Base-by-base conservation (phyloP, 768 basidiomycete genomes). In the Pholiota molesta region DNA sequence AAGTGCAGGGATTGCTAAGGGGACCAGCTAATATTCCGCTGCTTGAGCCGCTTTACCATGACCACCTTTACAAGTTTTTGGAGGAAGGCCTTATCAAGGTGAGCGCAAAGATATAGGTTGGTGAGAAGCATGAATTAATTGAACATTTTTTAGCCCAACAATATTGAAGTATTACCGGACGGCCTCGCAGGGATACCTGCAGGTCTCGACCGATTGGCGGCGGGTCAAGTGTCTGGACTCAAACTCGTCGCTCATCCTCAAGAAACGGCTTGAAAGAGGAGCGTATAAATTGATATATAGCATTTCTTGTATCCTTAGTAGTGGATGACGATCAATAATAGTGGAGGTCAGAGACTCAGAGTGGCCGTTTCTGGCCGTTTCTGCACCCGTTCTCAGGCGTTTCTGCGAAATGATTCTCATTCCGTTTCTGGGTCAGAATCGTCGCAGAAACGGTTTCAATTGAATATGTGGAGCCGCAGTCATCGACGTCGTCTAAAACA, bases 171-270 rank as follows among this genome's bases (percentile, higher is more conserved):
- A 17, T 55, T 86, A 3, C 74, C 76, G 0, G 72, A 73, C 37
- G 84, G 84, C 10, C 70, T 86, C 17, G 73, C 69, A 45, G 83
- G 79, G 11, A 78, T 85, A 47, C 66, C 69, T 37, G 71, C 72
- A 19, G 84, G 77, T 14, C 66, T 85, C 56, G 73, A 73, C 62
- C 74, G 74, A 57, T 66, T 83, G 60, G 71, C 75, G 63, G 68
- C 72, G 10, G 73, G 76, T 26, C 71, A 77, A 65, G 76, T 82
- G 21, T 80, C 79, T 37, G 79, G 77, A 1, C 63, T 73, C 29
- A 83, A 83, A 67, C 65, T 83, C 33, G 73, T 83, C 57, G 71
- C 72, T 58, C 75, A 69, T 52, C 81, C 82, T 7, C 77, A 77
- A 67, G 80, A 81, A 49, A 79, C 26, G 26, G 26, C 26, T 26